Evolutionary conservation across 768 basidiomycete species (phyloP).

Genomic region (Trametes gibbosa): DNA sequence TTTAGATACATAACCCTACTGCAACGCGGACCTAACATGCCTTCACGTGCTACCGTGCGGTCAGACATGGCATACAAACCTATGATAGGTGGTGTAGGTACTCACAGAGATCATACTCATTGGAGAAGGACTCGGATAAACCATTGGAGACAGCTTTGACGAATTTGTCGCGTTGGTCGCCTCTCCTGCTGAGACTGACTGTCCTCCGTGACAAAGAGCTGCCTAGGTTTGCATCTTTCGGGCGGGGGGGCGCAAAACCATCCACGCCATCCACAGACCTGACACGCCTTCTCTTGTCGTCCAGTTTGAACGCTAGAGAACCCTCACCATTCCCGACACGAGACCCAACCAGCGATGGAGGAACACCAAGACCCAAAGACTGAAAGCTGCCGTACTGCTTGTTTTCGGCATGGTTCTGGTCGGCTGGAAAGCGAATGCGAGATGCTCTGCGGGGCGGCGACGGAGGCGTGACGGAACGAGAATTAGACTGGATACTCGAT

Average conservation of each 20-base stretch:
- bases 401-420: constrained; percentile 8
- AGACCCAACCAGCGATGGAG: constrained; percentile 18
- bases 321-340: constrained; percentile 7
- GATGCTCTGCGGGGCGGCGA: constrained; percentile 18
- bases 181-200: constrained; percentile 4
- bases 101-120: constrained; percentile 79
- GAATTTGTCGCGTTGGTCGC: constrained; percentile 11
- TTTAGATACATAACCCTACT: no score
- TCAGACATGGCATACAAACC: constrained; percentile 9
- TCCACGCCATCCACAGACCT: constrained; percentile 26
- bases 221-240: background rate
- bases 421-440: constrained; percentile 35
- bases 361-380: constrained; percentile 29
- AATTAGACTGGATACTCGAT: constrained; percentile 19
- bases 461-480: constrained; percentile 13
- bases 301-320: constrained; percentile 5
- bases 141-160: constrained; percentile 3
- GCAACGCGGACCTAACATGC: constrained; percentile 38
- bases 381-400: constrained; percentile 13
- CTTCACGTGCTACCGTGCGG: constrained; percentile 61
- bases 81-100: constrained; percentile 16
- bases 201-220: constrained; percentile 4
- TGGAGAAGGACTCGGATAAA: constrained; percentile 46
- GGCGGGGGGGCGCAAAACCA: constrained; percentile 3
- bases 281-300: constrained; percentile 31